Evolutionary conservation across 2,329 filamentous ascomycete genomes (phyloP).

Genomic region (Epichloe hybrida): DNA sequence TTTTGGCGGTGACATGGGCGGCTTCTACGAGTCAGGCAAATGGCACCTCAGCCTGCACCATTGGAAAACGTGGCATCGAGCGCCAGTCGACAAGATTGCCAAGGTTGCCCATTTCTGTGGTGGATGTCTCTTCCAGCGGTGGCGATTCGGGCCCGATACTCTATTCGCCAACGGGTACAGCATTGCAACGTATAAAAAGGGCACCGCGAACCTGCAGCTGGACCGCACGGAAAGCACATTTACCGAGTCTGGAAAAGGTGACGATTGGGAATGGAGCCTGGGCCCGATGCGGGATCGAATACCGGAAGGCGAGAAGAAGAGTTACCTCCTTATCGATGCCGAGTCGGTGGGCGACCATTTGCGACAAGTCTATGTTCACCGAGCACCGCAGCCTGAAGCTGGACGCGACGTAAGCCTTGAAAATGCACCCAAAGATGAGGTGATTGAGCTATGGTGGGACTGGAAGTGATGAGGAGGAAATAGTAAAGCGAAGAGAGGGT

Average conservation of each 20-base stretch:
- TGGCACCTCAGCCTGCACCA: constrained; percentile 46
- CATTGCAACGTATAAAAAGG: constrained; percentile 33
- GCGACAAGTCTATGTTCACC: constrained; percentile 41
- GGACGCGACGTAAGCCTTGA: constrained; percentile 21
- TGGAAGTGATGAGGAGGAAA: constrained; percentile 2
- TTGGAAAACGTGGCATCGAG: constrained; percentile 48
- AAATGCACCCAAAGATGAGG: constrained; percentile 26
- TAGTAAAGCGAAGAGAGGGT: not conserved
- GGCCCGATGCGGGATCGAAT: constrained; percentile 33
- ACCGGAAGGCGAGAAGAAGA: constrained; percentile 32
- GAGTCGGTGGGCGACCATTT: constrained; percentile 29
- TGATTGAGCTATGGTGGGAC: constrained; percentile 36
- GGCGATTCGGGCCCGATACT: constrained; percentile 31
- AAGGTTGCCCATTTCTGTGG: constrained; percentile 31
- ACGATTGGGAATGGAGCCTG: constrained; percentile 38
- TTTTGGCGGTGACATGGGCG: constrained; percentile 37
- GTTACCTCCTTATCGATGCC: constrained; percentile 33
- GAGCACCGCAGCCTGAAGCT: constrained; percentile 13
- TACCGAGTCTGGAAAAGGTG: constrained; percentile 19
- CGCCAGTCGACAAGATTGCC: constrained; percentile 19
- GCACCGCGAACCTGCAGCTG: constrained; percentile 27
- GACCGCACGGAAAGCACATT: constrained; percentile 39
- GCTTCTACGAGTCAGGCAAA: constrained; percentile 45
- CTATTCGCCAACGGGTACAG: constrained; percentile 48
- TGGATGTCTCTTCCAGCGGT: constrained; percentile 44